phyloP scores from a whole-genome alignment of 495 filamentous ascomycete species.

The Platismatia glauca region DNA sequence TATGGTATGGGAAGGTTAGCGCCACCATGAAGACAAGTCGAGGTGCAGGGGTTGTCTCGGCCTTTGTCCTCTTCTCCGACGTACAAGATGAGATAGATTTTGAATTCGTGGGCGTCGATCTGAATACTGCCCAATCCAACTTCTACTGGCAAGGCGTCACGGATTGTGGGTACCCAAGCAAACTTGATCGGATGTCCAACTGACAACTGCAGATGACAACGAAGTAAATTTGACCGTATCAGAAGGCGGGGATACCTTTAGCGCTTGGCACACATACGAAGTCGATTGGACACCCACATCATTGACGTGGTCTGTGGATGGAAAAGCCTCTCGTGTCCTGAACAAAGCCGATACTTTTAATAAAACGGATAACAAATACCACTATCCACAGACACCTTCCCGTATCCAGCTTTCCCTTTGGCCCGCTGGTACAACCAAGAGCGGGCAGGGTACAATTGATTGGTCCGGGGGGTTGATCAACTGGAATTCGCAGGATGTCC shows the following conservation, averaged over 20 bases:
- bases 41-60: conserved; percentile 82
- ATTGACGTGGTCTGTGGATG: conserved; percentile 81
- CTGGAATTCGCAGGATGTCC: conserved; percentile 76
- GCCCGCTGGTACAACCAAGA: conserved; percentile 77
- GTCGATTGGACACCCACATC: conserved; percentile 84
- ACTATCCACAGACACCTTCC: conserved; percentile 88
- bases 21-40: conserved; percentile 78
- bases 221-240: conserved; percentile 55
- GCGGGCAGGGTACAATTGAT: conserved; percentile 72
- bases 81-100: conserved; percentile 98
- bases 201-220: conserved; percentile 54
- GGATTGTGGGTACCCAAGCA: conserved; percentile 56
- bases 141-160: conserved; percentile 95
- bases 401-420: conserved; percentile 92
- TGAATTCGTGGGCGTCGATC: conserved; percentile 80
- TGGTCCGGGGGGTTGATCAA: conserved; percentile 89
- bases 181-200: conserved; percentile 1
- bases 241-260: conserved; percentile 55
- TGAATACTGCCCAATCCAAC: conserved; percentile 77
- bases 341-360: conserved; percentile 77
- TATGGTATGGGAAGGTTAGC: conserved; percentile 95
- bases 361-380: conserved; percentile 67
- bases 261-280: conserved; percentile 81
- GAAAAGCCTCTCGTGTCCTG: conserved; percentile 60
- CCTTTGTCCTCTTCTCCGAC: conserved; percentile 89